Base-by-base conservation (phyloP, 257 asterid genomes). In the Thymus quinquecostatus region DNA sequence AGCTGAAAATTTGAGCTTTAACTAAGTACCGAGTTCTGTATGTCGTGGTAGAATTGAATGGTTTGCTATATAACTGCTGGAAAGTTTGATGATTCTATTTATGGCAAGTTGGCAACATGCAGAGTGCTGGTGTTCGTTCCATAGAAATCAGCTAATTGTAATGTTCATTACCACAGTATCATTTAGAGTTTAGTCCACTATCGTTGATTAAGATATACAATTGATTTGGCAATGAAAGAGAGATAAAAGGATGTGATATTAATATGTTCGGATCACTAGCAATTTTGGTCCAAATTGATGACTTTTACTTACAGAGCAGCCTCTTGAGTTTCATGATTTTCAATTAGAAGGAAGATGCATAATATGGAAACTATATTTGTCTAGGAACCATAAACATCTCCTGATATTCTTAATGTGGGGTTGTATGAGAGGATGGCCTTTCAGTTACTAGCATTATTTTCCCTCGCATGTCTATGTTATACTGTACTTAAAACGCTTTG, bases 1-100 rank as follows among this genome's bases (percentile, higher is more conserved):
- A 67, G 60, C 73, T 72, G 60, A 66, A 30, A 73, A 12, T 3
- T 44, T 66, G 41, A 62, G 62, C 61, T 73, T 47, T 11, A 61
- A 65, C 14, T 66, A 71, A 56, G 28, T 71, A 61, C 45, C 56
- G 53, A 71, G 29, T 47, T 61, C 50, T 41, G 44, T 27, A 29
- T 32, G 36, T 28, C 28, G 43, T 54, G 34, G 58, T 56, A 66
- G 30, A 33, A 14, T 68, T 65, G 27, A n/a, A 10, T 51, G 53
- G 44, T 60, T 4, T 36, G 27, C 10, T n/a, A 8, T 51, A 30
- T 11, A 32, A 66, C 33, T 63, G 76, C 55, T 74, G 74, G 34
- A 11, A 13, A 10, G 10, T 57, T 27, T 49, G 45, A 63, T 70
- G 43, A 50, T 60, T 54, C 60, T 59, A 44, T 59, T 69, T 50